These are phyloP conservation scores for Tetrapyrgos nigripes DNA, from an alignment of 1,284 basidiomycete species.

Conservation along the genomic window DNA sequence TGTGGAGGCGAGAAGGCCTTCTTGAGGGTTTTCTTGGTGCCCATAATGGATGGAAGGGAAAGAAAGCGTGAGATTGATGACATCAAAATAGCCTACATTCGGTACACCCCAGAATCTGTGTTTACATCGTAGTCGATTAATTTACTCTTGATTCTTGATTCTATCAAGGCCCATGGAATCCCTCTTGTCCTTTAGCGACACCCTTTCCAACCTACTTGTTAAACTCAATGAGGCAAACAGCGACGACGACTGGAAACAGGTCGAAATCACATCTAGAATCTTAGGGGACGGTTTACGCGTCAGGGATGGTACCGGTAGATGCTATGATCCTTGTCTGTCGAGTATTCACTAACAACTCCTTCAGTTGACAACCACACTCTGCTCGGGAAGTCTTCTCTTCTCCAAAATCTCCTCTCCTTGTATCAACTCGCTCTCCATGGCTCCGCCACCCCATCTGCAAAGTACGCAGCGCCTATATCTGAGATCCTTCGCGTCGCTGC, in stretches of 20 bases:
- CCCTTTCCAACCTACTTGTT: constrained; percentile 39
- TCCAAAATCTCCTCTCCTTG: constrained; percentile 66
- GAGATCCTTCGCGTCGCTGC: constrained; percentile 79
- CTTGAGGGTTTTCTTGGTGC: constrained; percentile 54
- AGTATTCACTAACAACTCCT: constrained; percentile 20
- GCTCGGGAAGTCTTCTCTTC: constrained; percentile 67
- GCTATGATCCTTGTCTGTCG: constrained; percentile 21
- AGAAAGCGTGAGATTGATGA: background rate
- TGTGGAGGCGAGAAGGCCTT: constrained; percentile 41
- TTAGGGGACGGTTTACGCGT: constrained; percentile 68
- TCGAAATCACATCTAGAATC: constrained; percentile 57
- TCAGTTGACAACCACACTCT: constrained; percentile 74
- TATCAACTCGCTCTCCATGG: constrained; percentile 60
- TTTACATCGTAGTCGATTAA: background rate
- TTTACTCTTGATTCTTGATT: background rate
- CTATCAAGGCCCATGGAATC: background rate
- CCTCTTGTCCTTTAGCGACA: constrained; percentile 35
- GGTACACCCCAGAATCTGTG: background rate
- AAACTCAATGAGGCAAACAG: constrained; percentile 38
- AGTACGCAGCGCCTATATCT: constrained; percentile 55
- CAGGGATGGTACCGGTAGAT: constrained; percentile 52
- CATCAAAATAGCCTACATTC: background rate
- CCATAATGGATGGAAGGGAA: constrained; percentile 16
- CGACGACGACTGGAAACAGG: constrained; percentile 54
- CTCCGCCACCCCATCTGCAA: constrained; percentile 49